These are phyloP conservation scores for Boletus calvinii DNA, from an alignment of 1,284 basidiomycete species.

Conservation along the genomic window DNA sequence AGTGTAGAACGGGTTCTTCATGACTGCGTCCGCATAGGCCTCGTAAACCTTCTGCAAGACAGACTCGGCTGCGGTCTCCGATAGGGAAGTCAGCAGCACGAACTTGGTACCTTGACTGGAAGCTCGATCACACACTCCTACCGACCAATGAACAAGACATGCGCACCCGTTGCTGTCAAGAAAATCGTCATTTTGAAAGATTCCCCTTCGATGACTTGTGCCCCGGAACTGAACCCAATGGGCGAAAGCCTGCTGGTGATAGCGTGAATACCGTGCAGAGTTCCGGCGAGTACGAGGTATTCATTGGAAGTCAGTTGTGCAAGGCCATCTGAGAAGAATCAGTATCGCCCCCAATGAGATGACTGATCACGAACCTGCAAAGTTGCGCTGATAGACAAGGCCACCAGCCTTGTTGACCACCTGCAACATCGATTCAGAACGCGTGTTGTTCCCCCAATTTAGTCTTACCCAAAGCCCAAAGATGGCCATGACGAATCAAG, in stretches of 20 bases:
- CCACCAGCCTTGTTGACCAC: conserved; percentile 99
- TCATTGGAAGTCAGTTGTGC: conserved; percentile 92
- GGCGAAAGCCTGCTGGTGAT: conserved; percentile 94
- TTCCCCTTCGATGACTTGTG: conserved; percentile 93
- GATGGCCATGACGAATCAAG: conserved; percentile 55
- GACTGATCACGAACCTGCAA: conserved; percentile 61
- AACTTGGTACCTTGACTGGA: conserved; percentile 87
- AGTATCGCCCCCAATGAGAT: conserved; percentile 7
- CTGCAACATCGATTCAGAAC: conserved; percentile 39
- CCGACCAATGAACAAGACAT: background rate
- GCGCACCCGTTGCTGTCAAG: conserved; percentile 89
- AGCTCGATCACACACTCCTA: conserved; percentile 2
- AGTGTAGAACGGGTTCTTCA: conserved; percentile 99
- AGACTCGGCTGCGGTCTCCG: conserved; percentile 72
- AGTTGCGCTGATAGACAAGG: conserved; percentile 90
- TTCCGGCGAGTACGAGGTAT: conserved; percentile 95
- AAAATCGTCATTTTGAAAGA: conserved; percentile 89
- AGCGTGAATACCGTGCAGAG: conserved; percentile 96
- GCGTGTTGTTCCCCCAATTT: background rate
- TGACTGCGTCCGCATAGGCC: conserved; percentile 89
- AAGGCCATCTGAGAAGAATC: conserved; percentile 66
- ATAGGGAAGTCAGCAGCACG: conserved; percentile 82
- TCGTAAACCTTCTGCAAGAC: conserved; percentile 85
- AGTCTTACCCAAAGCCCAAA: conserved; percentile 75
- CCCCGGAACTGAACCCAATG: conserved; percentile 78